Base-by-base conservation (phyloP, 2,329 filamentous ascomycete genomes). In the Didymella pomorum region DNA sequence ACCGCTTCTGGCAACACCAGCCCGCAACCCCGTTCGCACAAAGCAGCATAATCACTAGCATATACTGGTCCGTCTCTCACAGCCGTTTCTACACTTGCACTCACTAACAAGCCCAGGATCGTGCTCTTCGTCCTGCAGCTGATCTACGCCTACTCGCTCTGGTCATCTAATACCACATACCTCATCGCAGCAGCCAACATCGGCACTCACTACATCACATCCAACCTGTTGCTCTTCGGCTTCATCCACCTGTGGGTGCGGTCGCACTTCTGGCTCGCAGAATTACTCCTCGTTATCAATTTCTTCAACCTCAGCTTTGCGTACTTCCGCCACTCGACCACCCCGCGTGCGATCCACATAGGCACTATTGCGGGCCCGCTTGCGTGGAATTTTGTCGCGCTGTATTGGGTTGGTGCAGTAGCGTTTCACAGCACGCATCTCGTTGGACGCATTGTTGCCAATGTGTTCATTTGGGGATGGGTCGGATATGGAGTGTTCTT, bases 331-430 rank as follows among this genome's bases (percentile, higher is more conserved):
- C 89, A 96, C 79, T 84, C 84, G 20, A 85, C 84, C 0, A 88
- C 89, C 53, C 87, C 90, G 4, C 84, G 87, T 60, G 87, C 90
- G 70, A 91, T 96, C 67, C 92, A 96, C 77, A 80, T 88, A 11
- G 87, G 91, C 6, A 87, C 88, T 43, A 87, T 93, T 21, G 89
- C 89, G 16, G 91, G 88, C 0, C 93, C 93, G 6, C 82, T 96
- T 66, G 91, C 89, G 1, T 97, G 92, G 91, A 93, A 89, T 14
- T 91, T 95, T 71, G 87, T 94, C 14, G 90, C 91, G 28, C 83
- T 97, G 52, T 94, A 93, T 82, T 96, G 92, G 91, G 91, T 92
- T 68, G 93, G 93, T 9, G 92, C 93, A 20, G 88, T 93, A 46
- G 90, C 91, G 73, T 86, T 94, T 23, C 82, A 91, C 71, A 84